Conservation (phyloP, 257 asterid species). For the Lycium ferocissimum region DNA sequence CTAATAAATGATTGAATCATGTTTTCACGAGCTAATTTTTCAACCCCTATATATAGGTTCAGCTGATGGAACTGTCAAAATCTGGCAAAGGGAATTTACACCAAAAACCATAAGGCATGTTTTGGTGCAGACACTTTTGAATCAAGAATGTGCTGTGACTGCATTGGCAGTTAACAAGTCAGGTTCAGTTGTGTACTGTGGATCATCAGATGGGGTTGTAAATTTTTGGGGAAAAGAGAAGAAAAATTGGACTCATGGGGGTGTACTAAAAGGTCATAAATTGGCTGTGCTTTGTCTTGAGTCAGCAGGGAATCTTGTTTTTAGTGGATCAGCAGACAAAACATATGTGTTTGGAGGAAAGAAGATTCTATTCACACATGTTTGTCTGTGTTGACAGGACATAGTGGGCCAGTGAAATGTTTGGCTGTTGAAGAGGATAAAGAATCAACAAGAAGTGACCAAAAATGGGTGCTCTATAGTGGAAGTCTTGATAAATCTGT, state of each 20-base stretch:
- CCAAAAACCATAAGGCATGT: conserved; percentile 31
- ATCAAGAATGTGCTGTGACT: conserved; percentile 39
- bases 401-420: conserved; percentile 38
- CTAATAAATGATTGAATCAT: no score
- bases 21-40: no score
- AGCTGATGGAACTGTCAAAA: conserved; percentile 43
- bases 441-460: conserved; percentile 11
- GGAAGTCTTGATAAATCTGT: conserved; percentile 36
- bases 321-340: conserved; percentile 49
- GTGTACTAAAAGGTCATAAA: conserved; percentile 42
- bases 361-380: conserved; percentile 31
- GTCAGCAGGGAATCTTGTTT: conserved; percentile 37
- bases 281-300: conserved; percentile 43
- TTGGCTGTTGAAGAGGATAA: conserved; percentile 34
- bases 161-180: conserved; percentile 33
- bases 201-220: conserved; percentile 43
- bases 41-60: conserved; percentile 13
- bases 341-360: conserved; percentile 43
- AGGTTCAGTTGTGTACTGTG: conserved; percentile 33
- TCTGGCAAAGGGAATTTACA: conserved; percentile 37
- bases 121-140: conserved; percentile 29
- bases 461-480: conserved; percentile 35
- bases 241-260: conserved; percentile 32
- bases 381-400: conserved; percentile 36
- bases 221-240: conserved; percentile 41